These are phyloP conservation scores for Colletotrichum destructivum DNA, from an alignment of 2,329 filamentous ascomycete genomes.

Conservation along the genomic window DNA sequence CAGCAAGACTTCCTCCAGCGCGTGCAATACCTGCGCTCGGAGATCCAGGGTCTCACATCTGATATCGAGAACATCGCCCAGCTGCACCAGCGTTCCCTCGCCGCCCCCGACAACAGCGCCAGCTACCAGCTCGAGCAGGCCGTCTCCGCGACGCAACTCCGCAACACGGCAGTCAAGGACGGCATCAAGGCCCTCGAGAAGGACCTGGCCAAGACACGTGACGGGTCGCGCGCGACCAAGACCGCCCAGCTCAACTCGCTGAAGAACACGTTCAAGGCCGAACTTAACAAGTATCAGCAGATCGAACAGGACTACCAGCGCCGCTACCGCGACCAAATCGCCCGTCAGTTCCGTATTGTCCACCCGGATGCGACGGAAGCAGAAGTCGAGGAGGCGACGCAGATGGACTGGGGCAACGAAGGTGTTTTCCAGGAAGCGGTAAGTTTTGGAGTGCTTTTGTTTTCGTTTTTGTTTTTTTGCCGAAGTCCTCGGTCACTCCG, in stretches of 20 bases:
- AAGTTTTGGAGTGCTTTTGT: slow-evolving; percentile 54
- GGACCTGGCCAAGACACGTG: slow-evolving; percentile 76
- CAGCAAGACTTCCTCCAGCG: slow-evolving; percentile 79
- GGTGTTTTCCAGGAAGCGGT: slow-evolving; percentile 88
- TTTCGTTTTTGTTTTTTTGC: background rate
- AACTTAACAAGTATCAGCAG: slow-evolving; percentile 78
- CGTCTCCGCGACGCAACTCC: slow-evolving; percentile 78
- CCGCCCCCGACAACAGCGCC: slow-evolving; percentile 72
- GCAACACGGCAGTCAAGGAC: slow-evolving; percentile 83
- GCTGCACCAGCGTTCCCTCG: slow-evolving; percentile 80
- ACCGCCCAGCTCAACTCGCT: slow-evolving; percentile 78
- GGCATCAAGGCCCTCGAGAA: slow-evolving; percentile 83
- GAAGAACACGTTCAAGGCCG: slow-evolving; percentile 80
- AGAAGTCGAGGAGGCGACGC: slow-evolving; percentile 78
- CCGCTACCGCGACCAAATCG: slow-evolving; percentile 83
- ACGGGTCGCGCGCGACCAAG: slow-evolving; percentile 76
- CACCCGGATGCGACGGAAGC: slow-evolving; percentile 84
- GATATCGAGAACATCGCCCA: slow-evolving; percentile 78
- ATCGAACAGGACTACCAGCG: slow-evolving; percentile 81
- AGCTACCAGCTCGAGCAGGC: slow-evolving; percentile 75
- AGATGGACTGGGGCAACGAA: slow-evolving; percentile 82
- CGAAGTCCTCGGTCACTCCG: background rate
- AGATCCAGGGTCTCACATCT: slow-evolving; percentile 77
- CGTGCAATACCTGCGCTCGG: slow-evolving; percentile 76
- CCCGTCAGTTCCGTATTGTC: slow-evolving; percentile 85